Evolutionary conservation across 805 yeast genomes (phyloP).

Genomic region (Ogataea glucozyma): DNA sequence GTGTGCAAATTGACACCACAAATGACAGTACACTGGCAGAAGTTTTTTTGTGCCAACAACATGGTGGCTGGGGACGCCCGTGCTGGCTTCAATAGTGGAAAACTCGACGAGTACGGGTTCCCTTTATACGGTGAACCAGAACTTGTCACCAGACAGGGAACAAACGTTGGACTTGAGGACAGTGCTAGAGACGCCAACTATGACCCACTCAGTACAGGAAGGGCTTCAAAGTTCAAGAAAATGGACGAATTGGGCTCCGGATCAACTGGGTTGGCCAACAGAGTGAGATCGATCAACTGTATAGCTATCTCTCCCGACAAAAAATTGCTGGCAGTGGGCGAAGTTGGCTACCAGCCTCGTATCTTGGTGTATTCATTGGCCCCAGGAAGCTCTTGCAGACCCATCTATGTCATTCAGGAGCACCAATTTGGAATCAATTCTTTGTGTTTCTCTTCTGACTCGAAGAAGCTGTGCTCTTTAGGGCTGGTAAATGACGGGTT

Average conservation of each 20-base stretch:
- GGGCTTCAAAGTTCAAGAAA: constrained; percentile 19
- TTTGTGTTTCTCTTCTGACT: constrained; percentile 59
- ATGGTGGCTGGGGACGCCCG: constrained; percentile 7
- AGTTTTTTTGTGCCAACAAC: constrained; percentile 54
- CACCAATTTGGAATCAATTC: constrained; percentile 65
- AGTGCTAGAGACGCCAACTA: constrained; percentile 5
- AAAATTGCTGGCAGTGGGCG: constrained; percentile 64
- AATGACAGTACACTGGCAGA: constrained; percentile 35
- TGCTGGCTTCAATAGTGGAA: neutral
- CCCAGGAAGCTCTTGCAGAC: constrained; percentile 45
- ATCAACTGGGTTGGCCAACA: constrained; percentile 29
- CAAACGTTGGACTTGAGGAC: constrained; percentile 11
- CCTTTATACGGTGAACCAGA: constrained; percentile 36
- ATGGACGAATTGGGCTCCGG: constrained; percentile 19
- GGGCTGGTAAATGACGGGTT: constrained; percentile 74
- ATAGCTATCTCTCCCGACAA: constrained; percentile 59
- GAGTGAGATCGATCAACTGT: constrained; percentile 55
- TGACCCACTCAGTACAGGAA: constrained; percentile 12
- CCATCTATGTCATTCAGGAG: constrained; percentile 55
- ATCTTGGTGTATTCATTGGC: constrained; percentile 60
- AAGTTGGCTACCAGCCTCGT: constrained; percentile 68
- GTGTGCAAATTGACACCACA: constrained; percentile 39
- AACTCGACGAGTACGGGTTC: constrained; percentile 40
- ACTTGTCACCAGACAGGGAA: constrained; percentile 26
- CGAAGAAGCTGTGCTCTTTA: constrained; percentile 54